Evolutionary conservation across 192 early-diverging fungal species (phyloP), one percentile per base, ranked within the genome.

Genomic region (Backusella tuberculispora): DNA sequence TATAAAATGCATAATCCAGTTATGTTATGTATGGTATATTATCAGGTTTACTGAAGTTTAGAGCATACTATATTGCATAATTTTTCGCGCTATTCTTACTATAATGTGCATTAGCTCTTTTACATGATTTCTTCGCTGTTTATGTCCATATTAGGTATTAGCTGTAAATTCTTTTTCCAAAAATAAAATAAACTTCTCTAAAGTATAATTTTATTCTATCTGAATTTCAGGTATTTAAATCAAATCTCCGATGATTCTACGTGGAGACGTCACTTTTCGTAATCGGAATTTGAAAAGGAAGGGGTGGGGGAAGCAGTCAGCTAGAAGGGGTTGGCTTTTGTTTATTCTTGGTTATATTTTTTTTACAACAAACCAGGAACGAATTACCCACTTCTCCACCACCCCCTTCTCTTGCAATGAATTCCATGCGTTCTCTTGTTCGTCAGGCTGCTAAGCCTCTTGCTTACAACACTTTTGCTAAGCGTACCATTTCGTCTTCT

Each of bases 401-500:
- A 46, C 76, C 72, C 65, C 56, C 37, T 72, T 43, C 76, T 71
- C 37, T 69, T 26, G 38, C 56, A 44, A 80, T 76, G 69, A 83
- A 83, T 76, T 75, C 81, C 48, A 78, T 77, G 56, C 75, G 84
- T 66, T 74, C 82, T 50, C 72, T 83, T 63, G 47, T 82, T 71
- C 80, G 80, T 72, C 79, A 79, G 77, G 78, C 85, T 73, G 73
- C 81, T 37, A 78, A 73, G 66, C 69, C 76, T 66, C 67, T 76
- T 34, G 48, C 81, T 37, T 71, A 77, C 73, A 73, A 70, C 47
- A 42, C 71, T 38, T 78, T 71, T 43, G 72, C 82, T 45, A 79
- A 78, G 63, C 87, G 87, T 34, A 78, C 78, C 60, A 79, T 88
- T 67, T 66, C 78, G 24, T 76, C 83, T 21, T 81, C 87, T 38